Evolutionary conservation across 306 rosid genomes (phyloP).

Genomic region (Vachellia pachyceras): DNA sequence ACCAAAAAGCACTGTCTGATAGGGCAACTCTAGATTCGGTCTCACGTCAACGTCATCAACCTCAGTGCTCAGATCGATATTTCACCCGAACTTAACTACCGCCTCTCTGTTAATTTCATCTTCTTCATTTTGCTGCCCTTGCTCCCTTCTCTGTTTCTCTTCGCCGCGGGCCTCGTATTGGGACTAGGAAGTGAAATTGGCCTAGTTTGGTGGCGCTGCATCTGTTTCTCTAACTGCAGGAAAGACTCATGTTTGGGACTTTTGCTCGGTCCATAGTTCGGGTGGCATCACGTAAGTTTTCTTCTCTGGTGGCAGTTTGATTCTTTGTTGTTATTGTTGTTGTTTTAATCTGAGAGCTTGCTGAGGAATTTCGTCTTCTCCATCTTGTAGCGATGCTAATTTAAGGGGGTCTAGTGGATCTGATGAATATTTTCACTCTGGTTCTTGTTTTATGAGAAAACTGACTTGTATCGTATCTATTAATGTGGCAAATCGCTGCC

Average conservation of each 20-base stretch:
- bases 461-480: conserved; percentile 1
- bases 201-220: background rate
- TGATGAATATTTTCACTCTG: conserved; percentile 18
- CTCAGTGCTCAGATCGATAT: conserved; percentile 34
- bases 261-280: conserved; percentile 30
- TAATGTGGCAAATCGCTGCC: background rate
- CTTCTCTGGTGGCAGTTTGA: background rate
- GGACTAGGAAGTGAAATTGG: background rate
- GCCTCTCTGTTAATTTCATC: conserved; percentile 6
- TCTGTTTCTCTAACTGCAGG: background rate
- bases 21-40: background rate
- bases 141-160: background rate
- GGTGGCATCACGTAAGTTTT: conserved; percentile 33
- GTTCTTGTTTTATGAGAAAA: background rate
- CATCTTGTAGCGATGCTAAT: background rate
- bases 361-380: background rate
- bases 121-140: background rate
- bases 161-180: background rate
- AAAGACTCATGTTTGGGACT: conserved; percentile 30
- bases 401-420: background rate
- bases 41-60: conserved; percentile 41
- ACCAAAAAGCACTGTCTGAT: background rate
- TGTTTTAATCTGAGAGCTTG: background rate
- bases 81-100: conserved; percentile 18
- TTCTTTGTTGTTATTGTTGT: background rate